Percentiles rank a stretch among this genome's conserved stretches.
These are phyloP conservation scores for Gonapodya sp. DNA, from an alignment of 192 early-diverging fungal genomes.

Conservation along the genomic window DNA sequence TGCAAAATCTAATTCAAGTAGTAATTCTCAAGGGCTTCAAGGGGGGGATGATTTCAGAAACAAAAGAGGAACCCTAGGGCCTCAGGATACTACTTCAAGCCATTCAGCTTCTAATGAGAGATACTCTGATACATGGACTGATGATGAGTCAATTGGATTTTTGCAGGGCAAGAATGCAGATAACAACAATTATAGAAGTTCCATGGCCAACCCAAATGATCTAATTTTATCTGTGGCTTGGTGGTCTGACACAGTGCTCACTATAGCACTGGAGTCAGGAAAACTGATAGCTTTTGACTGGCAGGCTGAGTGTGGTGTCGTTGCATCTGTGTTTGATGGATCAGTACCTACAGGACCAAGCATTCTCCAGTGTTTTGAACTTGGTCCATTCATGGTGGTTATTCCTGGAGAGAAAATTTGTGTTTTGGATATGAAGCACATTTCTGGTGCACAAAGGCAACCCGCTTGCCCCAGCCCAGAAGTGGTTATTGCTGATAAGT, in stretches of 20 bases:
- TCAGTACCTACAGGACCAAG: not conserved
- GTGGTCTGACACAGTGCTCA: not conserved
- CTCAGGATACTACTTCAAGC: too few relatives aligned
- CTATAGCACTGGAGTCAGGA: not conserved
- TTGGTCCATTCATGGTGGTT: not conserved
- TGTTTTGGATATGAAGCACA: not conserved
- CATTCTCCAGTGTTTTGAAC: not conserved
- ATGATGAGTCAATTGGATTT: not conserved
- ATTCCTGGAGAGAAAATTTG: not conserved
- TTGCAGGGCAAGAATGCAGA: not conserved
- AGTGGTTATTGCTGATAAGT: not conserved
- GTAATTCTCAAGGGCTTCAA: not conserved
- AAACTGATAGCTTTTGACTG: not conserved
- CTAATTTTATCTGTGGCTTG: not conserved
- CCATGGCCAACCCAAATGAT: not conserved
- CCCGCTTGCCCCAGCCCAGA: not conserved
- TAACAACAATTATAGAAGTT: too few relatives aligned
- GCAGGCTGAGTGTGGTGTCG: too few relatives aligned
- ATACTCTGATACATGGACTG: not conserved
- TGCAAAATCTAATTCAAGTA: not conserved
- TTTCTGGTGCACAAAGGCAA: too few relatives aligned
- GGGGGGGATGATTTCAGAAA: not conserved
- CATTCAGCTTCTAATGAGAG: too few relatives aligned
- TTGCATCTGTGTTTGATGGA: not conserved
- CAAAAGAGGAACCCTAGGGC: not conserved